A percentile compares a stretch with the other conserved stretches of the same genome.
Conservation (phyloP, 2,329 filamentous ascomycete species). For the Aureobasidium melanogenum region DNA sequence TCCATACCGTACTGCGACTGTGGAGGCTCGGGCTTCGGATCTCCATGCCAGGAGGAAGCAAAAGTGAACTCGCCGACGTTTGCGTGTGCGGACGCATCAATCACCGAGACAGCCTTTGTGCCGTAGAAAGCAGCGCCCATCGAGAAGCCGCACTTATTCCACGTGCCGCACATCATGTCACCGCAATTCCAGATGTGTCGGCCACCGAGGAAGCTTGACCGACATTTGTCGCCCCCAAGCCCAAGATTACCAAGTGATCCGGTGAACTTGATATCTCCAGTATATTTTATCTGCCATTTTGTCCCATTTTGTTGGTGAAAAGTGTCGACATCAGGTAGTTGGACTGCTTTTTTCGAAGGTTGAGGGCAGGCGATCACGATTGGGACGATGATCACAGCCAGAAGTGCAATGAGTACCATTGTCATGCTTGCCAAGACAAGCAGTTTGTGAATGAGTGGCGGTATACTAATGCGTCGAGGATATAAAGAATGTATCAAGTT, state of each 20-base stretch:
- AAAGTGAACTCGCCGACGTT: background rate
- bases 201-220: slow-evolving; percentile 2
- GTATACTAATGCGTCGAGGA: background rate
- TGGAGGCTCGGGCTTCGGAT: background rate
- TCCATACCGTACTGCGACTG: slow-evolving; percentile 11
- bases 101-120: background rate
- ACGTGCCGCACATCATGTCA: slow-evolving; percentile 2
- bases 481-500: background rate
- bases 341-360: background rate
- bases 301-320: background rate
- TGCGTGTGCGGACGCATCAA: background rate
- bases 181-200: slow-evolving; percentile 11
- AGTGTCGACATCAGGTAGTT: background rate
- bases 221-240: slow-evolving; percentile 11
- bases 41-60: background rate
- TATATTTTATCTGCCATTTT: slow-evolving; percentile 3
- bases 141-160: background rate
- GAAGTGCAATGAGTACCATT: background rate
- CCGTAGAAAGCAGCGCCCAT: slow-evolving; percentile 12
- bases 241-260: background rate
- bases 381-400: background rate
- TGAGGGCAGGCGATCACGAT: background rate
- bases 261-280: slow-evolving; percentile 6
- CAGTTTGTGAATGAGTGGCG: background rate
- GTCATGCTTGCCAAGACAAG: background rate